Conservation (phyloP, 495 filamentous ascomycete species). For the Cetradonia linearis region DNA sequence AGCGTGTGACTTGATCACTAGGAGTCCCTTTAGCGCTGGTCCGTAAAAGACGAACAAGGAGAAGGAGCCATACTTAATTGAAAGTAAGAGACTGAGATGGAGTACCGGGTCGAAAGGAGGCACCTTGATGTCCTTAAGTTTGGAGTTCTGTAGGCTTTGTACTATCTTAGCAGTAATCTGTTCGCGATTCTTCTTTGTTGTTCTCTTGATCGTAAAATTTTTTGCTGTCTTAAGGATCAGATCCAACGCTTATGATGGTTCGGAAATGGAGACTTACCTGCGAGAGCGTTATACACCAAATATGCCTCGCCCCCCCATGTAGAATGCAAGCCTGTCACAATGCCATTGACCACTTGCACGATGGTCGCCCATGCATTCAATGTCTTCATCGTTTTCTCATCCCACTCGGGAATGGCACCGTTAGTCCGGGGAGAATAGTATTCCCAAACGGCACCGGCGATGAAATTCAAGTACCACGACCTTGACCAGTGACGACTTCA, state of each 20-base stretch:
- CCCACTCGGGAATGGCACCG: neutral
- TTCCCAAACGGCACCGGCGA: neutral
- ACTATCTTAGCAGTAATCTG: neutral
- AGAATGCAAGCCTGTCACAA: neutral
- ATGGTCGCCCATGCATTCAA: neutral
- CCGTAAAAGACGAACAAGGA: neutral
- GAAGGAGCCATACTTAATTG: neutral
- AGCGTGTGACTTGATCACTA: neutral
- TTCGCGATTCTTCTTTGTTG: neutral
- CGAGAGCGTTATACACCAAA: neutral
- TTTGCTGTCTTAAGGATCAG: neutral
- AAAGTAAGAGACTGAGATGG: neutral
- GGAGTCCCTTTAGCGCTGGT: neutral
- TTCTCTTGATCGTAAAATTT: neutral
- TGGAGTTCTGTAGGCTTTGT: neutral
- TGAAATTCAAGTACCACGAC: neutral
- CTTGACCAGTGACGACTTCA: neutral
- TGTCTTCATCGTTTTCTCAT: neutral
- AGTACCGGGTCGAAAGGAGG: neutral
- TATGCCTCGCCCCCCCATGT: neutral
- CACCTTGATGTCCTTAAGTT: neutral
- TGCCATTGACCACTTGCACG: neutral
- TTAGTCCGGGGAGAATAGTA: too few relatives aligned
- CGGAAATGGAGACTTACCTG: neutral
- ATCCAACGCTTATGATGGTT: neutral